Conservation (phyloP, 306 rosid species). For the Sophora flavescens region DNA sequence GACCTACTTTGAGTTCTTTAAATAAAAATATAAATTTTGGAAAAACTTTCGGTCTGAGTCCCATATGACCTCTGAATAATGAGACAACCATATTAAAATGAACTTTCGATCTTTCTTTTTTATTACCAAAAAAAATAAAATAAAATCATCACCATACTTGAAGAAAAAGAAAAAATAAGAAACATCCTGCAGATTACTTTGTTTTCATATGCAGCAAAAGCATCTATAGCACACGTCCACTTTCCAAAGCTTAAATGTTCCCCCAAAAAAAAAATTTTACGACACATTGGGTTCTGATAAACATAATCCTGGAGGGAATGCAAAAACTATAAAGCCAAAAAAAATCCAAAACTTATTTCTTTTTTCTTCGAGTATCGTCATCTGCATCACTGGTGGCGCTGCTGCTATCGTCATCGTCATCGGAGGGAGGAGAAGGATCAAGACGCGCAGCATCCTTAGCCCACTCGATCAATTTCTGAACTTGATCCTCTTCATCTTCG, state of each 20-base stretch:
- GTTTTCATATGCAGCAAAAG: too few relatives aligned
- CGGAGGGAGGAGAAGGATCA: constrained; percentile 83
- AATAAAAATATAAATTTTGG: too few relatives aligned
- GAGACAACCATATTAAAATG: too few relatives aligned
- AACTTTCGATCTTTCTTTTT: too few relatives aligned
- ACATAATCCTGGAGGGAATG: background rate
- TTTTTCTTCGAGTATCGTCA: background rate
- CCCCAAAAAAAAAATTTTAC: background rate
- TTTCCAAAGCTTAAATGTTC: background rate
- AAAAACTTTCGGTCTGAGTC: too few relatives aligned
- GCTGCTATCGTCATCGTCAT: constrained; percentile 39
- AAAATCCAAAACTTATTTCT: background rate
- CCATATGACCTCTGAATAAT: too few relatives aligned
- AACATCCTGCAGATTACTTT: too few relatives aligned
- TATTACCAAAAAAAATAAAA: too few relatives aligned
- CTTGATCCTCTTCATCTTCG: constrained; percentile 66
- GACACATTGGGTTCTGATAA: background rate
- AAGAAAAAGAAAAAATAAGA: too few relatives aligned
- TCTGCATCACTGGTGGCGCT: constrained; percentile 32
- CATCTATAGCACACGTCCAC: background rate
- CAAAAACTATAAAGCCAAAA: background rate
- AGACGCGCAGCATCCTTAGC: constrained; percentile 94
- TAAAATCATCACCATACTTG: too few relatives aligned
- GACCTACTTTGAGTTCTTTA: too few relatives aligned
- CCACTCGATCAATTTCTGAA: constrained; percentile 80